These are phyloP conservation scores for Chlorella ohadii DNA, from an alignment of 139 green algal species.

Conservation along the genomic window DNA sequence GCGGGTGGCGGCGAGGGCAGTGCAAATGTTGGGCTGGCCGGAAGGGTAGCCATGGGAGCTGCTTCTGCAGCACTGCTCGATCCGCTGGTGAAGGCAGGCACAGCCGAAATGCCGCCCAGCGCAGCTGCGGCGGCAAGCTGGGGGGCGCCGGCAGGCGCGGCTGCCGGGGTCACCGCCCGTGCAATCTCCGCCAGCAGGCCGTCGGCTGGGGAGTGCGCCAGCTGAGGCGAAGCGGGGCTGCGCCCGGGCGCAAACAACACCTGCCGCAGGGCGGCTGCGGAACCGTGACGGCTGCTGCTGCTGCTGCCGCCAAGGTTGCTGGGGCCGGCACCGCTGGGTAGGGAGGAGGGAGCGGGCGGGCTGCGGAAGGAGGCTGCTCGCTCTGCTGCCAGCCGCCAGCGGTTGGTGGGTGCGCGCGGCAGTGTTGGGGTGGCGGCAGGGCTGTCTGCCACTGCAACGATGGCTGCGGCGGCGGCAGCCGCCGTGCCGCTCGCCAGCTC, in stretches of 20 bases:
- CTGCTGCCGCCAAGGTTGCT: neutral
- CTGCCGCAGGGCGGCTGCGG: neutral
- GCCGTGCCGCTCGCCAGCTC: neutral
- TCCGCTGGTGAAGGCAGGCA: neutral
- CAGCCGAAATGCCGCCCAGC: neutral
- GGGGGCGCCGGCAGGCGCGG: neutral
- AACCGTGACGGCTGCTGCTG: too few relatives aligned
- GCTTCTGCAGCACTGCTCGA: neutral
- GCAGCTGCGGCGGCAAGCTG: neutral
- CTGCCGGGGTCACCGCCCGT: neutral
- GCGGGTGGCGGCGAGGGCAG: too few relatives aligned
- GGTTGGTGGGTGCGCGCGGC: neutral
- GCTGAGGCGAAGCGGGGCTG: neutral
- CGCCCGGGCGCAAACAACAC: neutral
- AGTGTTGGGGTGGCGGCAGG: neutral
- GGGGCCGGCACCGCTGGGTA: neutral
- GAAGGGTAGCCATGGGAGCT: neutral
- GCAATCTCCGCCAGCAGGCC: conserved; percentile 20
- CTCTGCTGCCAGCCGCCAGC: conserved; percentile 13
- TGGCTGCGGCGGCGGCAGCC: neutral
- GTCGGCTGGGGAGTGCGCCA: neutral
- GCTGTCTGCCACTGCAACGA: neutral
- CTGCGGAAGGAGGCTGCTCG: neutral
- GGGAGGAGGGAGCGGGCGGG: too few relatives aligned
- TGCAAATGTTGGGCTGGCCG: too few relatives aligned